Conservation (phyloP, 225 moss, liverwort and hornwort species). For the Lunularia cruciata region DNA sequence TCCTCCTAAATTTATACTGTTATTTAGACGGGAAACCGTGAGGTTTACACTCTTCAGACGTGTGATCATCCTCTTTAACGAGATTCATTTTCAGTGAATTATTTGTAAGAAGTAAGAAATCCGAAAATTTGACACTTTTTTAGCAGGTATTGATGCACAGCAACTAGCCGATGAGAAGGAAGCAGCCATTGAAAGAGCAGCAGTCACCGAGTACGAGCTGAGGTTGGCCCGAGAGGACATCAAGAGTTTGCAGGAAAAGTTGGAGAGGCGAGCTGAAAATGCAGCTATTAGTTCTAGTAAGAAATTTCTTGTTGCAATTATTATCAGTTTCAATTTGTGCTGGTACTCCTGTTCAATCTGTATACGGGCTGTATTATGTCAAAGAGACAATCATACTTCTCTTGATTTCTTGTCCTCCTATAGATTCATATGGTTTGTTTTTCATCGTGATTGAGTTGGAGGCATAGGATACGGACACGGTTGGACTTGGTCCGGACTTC, state of each 20-base stretch:
- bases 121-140: neutral
- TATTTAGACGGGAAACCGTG: no score
- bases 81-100: no score
- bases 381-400: no score
- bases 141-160: conserved; percentile 78
- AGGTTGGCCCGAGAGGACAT: conserved; percentile 92
- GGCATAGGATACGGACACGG: no score
- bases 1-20: no score
- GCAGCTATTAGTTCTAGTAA: conserved; percentile 32
- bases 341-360: neutral
- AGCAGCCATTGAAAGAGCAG: conserved; percentile 71
- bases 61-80: no score
- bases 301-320: neutral
- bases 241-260: conserved; percentile 77
- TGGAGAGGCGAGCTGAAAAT: conserved; percentile 62
- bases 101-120: no score
- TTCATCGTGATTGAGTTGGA: no score
- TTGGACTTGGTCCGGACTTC: neutral
- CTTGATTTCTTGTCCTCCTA: no score
- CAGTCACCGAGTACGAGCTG: conserved; percentile 86
- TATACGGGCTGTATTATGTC: neutral
- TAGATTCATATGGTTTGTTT: no score
- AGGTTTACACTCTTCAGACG: no score
- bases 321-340: neutral
- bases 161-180: conserved; percentile 81